phyloP scores from a whole-genome alignment of 2,329 filamentous ascomycete genomes.

The Cadophora sp. region DNA sequence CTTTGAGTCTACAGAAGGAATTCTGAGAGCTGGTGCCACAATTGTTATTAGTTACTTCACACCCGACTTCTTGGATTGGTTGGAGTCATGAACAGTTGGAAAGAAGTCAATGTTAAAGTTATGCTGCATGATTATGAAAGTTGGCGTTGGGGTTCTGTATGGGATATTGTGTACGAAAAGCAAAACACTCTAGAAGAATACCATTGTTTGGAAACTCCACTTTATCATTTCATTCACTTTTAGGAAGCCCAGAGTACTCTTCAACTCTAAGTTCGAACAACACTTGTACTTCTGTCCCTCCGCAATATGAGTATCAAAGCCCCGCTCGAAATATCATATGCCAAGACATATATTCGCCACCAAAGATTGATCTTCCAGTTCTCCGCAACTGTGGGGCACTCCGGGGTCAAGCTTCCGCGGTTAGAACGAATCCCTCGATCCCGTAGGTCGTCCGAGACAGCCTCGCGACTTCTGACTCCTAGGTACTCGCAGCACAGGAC shows the following conservation, averaged over 20 bases:
- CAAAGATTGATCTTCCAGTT: not conserved
- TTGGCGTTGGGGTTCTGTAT: conserved; percentile 22
- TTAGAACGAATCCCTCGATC: not conserved
- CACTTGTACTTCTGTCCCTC: not conserved
- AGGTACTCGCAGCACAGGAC: not conserved
- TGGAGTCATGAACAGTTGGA: conserved; percentile 54
- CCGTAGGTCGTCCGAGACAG: conserved; percentile 5
- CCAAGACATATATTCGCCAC: conserved; percentile 7
- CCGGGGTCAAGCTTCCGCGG: conserved; percentile 26
- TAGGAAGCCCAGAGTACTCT: not conserved
- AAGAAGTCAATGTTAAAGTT: not conserved
- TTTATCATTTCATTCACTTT: not conserved
- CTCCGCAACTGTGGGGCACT: conserved; percentile 22
- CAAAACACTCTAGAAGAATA: conserved; percentile 13
- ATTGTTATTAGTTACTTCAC: conserved; percentile 96
- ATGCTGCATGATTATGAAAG: conserved; percentile 12
- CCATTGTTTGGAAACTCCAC: conserved; percentile 13
- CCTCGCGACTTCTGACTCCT: conserved; percentile 21
- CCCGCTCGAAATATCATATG: not conserved
- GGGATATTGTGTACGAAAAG: too few species aligned
- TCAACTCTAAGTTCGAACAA: too few species aligned
- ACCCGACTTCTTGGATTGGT: conserved; percentile 76
- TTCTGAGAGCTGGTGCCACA: conserved; percentile 88
- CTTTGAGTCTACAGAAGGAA: conserved; percentile 92
- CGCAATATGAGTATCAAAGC: not conserved